A percentile compares a stretch with the other conserved stretches of the same genome.
phyloP scores from a whole-genome alignment of 345 rosid genomes.

The Combretum micranthum region DNA sequence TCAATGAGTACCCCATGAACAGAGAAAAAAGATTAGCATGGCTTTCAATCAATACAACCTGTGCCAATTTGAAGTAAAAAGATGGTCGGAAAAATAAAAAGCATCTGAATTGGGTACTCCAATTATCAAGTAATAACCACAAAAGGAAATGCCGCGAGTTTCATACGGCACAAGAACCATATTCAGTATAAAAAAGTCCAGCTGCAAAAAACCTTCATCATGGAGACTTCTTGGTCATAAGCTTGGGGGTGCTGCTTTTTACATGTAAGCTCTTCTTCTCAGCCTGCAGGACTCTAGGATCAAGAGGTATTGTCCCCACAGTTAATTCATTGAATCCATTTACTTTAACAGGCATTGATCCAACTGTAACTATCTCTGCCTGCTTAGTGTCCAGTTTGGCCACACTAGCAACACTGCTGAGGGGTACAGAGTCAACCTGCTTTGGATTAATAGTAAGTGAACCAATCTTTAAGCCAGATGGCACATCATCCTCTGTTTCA shows the following conservation, averaged over 20 bases:
- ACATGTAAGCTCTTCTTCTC: conserved; percentile 19
- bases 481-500: conserved; percentile 14
- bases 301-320: conserved; percentile 61
- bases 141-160: not conserved
- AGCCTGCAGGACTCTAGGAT: conserved; percentile 35
- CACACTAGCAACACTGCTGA: conserved; percentile 8
- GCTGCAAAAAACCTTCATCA: not conserved
- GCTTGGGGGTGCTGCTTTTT: conserved; percentile 10
- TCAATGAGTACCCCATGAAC: not conserved
- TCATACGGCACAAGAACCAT: not conserved
- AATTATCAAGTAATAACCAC: conserved; percentile 1
- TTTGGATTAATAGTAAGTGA: conserved; percentile 30
- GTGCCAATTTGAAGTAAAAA: not conserved
- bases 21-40: conserved; percentile 4
- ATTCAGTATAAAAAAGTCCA: not conserved
- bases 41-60: conserved; percentile 1
- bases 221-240: conserved; percentile 9
- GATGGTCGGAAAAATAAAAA: not conserved
- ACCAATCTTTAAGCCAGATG: conserved; percentile 21
- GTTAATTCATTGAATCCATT: conserved; percentile 41
- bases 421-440: conserved; percentile 12
- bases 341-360: conserved; percentile 70
- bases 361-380: conserved; percentile 41
- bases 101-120: conserved; percentile 4
- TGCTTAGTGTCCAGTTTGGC: conserved; percentile 4